phyloP scores from a whole-genome alignment of 345 rosid genomes.

The Eucalyptus marginata region DNA sequence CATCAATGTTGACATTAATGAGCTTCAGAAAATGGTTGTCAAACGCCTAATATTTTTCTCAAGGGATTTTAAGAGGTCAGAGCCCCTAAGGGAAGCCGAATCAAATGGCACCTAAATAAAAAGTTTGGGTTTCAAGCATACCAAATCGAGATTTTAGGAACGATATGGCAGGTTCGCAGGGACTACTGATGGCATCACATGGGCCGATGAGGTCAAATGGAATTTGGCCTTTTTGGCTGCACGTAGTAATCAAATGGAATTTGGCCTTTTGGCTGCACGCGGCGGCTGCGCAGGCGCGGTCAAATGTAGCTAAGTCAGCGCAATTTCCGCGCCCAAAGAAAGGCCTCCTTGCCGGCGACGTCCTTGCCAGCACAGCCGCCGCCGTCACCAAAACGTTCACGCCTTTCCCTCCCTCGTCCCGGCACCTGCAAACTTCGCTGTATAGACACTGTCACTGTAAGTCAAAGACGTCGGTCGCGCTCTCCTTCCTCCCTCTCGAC shows the following conservation, averaged over 20 bases:
- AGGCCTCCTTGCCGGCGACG: background rate
- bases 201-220: no score
- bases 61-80: no score
- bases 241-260: background rate
- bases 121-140: background rate
- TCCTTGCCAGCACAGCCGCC: background rate
- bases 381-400: background rate
- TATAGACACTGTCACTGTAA: background rate
- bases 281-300: background rate
- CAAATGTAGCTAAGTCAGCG: background rate
- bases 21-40: no score
- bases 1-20: no score
- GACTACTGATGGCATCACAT: background rate
- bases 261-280: background rate
- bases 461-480: background rate
- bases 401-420: background rate
- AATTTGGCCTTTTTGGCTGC: no score
- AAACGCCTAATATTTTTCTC: no score
- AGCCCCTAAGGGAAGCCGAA: no score
- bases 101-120: background rate
- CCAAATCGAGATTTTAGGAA: accelerated
- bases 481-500: background rate
- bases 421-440: background rate
- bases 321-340: background rate
- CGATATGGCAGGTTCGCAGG: accelerated